These are phyloP conservation scores for Phytophthora colocasiae DNA, from an alignment of 352 stramenopile genomes.

Conservation along the genomic window DNA sequence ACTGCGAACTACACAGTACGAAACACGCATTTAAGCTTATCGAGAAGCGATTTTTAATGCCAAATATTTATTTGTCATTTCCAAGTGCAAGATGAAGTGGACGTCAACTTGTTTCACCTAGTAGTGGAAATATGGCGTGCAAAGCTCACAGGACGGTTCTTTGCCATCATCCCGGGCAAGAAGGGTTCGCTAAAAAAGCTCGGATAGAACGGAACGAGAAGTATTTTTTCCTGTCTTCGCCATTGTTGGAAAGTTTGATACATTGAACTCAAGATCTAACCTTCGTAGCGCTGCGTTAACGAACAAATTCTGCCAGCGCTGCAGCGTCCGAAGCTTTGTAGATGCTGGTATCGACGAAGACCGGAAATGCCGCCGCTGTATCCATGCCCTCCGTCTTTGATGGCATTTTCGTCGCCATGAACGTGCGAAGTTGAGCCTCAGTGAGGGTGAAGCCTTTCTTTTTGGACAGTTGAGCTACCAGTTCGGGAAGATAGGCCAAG, in stretches of 20 bases:
- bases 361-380: constrained; percentile 47
- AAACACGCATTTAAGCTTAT: constrained; percentile 5
- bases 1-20: constrained; percentile 1
- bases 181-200: too few species aligned
- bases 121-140: neutral
- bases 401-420: constrained; percentile 59
- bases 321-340: constrained; percentile 50
- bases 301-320: constrained; percentile 41
- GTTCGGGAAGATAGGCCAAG: constrained; percentile 45
- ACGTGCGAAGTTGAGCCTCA: constrained; percentile 49
- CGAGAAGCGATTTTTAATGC: constrained; percentile 15
- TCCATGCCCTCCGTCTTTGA: constrained; percentile 74
- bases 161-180: constrained; percentile 9
- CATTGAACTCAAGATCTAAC: neutral
- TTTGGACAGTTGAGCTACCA: constrained; percentile 46
- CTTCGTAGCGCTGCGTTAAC: constrained; percentile 1
- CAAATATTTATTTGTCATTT: constrained; percentile 32
- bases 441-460: constrained; percentile 34
- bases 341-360: constrained; percentile 60
- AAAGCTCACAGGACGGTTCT: neutral
- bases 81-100: constrained; percentile 24
- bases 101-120: constrained; percentile 18
- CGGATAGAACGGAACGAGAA: too few species aligned
- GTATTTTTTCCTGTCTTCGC: too few species aligned
- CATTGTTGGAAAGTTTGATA: too few species aligned